Conservation (phyloP, 495 filamentous ascomycete genomes). For the Penicillium simplicissimum region DNA sequence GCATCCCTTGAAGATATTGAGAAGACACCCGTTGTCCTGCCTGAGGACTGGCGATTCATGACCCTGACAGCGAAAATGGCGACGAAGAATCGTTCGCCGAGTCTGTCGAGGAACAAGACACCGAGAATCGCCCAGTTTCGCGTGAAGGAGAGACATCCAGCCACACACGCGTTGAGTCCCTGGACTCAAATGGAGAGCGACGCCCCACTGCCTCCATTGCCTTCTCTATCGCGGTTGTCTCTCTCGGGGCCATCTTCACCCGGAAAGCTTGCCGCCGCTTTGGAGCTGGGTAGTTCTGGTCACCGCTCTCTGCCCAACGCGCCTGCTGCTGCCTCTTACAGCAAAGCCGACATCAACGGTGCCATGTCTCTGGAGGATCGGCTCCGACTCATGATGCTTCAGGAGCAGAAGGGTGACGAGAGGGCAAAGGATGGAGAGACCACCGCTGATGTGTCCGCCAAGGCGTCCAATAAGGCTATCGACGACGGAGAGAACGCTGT, state of each 20-base stretch:
- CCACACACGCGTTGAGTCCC: conserved; percentile 60
- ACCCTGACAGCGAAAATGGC: conserved; percentile 55
- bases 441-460: neutral
- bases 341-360: conserved; percentile 68
- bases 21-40: conserved; percentile 94
- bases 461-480: neutral
- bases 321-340: conserved; percentile 60
- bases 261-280: conserved; percentile 56
- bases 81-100: conserved; percentile 71
- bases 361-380: conserved; percentile 81
- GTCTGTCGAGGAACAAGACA: conserved; percentile 62
- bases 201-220: conserved; percentile 76
- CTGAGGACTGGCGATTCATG: conserved; percentile 91
- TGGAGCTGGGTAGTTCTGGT: conserved; percentile 60
- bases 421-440: conserved; percentile 3
- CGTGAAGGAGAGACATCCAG: conserved; percentile 31
- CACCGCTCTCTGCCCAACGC: conserved; percentile 66
- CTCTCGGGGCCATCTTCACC: conserved; percentile 46
- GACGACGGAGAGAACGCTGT: neutral
- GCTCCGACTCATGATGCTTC: conserved; percentile 78
- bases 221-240: conserved; percentile 47
- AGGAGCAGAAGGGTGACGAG: conserved; percentile 50
- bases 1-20: conserved; percentile 91
- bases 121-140: conserved; percentile 44
- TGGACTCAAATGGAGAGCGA: conserved; percentile 70